These are phyloP conservation scores for Heliamphora exappendiculata DNA, from an alignment of 148 eudicot genomes.

Conservation along the genomic window DNA sequence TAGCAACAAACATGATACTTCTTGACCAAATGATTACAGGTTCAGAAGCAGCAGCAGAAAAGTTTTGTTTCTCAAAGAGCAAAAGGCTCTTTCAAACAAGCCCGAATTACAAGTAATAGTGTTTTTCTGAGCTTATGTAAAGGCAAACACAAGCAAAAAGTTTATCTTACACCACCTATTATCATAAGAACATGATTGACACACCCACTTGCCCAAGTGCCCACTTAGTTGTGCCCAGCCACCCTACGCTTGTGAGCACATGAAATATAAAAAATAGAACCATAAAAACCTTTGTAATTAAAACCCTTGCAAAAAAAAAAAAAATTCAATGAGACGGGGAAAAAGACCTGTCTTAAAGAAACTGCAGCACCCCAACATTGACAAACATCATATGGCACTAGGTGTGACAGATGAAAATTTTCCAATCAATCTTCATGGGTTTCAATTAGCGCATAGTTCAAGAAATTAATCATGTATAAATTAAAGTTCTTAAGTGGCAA, in stretches of 20 bases:
- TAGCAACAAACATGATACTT: neutral
- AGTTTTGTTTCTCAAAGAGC: neutral
- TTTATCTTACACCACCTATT: neutral
- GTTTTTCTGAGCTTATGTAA: neutral
- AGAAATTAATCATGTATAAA: neutral
- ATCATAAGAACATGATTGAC: neutral
- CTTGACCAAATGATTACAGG: neutral
- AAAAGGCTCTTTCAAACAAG: neutral
- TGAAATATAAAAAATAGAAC: neutral
- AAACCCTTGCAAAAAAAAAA: neutral
- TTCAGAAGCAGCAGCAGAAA: neutral
- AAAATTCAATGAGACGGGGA: neutral
- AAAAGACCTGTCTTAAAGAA: neutral
- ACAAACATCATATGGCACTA: neutral
- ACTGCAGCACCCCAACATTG: neutral
- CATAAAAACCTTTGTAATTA: neutral
- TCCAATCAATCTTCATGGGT: neutral
- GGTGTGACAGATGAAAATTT: neutral
- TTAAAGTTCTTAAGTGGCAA: neutral
- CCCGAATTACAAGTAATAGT: neutral
- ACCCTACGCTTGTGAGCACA: neutral
- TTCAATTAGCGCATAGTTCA: neutral
- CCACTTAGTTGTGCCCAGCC: neutral
- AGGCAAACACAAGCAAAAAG: neutral
- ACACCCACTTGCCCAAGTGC: neutral